Evolutionary conservation across 306 rosid species (phyloP).

Genomic region (Ochetophila trinervis): DNA sequence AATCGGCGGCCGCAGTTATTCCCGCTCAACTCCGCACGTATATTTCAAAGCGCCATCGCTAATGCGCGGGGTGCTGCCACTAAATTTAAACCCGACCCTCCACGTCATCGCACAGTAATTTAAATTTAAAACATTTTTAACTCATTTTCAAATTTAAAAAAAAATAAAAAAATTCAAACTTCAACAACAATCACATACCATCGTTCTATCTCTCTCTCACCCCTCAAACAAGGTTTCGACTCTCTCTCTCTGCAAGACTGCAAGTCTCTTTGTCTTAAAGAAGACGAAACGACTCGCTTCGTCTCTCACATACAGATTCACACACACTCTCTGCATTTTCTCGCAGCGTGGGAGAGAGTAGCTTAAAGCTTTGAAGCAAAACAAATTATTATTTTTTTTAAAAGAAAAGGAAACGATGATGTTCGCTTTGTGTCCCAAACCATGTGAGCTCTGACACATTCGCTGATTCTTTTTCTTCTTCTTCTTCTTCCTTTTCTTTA

Average conservation of each 20-base stretch:
- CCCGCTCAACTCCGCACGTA: conserved; percentile 69
- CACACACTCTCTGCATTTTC: conserved; percentile 2
- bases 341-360: conserved; percentile 17
- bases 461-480: conserved; percentile 27
- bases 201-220: conserved; percentile 29
- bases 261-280: conserved; percentile 52
- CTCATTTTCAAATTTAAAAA: not conserved
- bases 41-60: conserved; percentile 26
- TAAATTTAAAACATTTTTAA: conserved; percentile 10
- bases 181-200: not conserved
- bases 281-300: conserved; percentile 76
- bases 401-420: conserved; percentile 33
- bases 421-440: conserved; percentile 48
- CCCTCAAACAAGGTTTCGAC: conserved; percentile 19
- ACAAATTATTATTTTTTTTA: not conserved
- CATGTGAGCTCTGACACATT: conserved; percentile 92
- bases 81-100: conserved; percentile 36
- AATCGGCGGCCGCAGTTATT: conserved; percentile 53
- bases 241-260: conserved; percentile 47
- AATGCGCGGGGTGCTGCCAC: conserved; percentile 38
- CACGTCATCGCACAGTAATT: conserved; percentile 39
- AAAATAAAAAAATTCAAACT: conserved; percentile 29
- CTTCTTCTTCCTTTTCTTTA: conserved; percentile 3
- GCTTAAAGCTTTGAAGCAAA: conserved; percentile 27
- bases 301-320: conserved; percentile 20